phyloP scores from a whole-genome alignment of 2,329 filamentous ascomycete genomes.

The Alternaria hordeiaustralica region DNA sequence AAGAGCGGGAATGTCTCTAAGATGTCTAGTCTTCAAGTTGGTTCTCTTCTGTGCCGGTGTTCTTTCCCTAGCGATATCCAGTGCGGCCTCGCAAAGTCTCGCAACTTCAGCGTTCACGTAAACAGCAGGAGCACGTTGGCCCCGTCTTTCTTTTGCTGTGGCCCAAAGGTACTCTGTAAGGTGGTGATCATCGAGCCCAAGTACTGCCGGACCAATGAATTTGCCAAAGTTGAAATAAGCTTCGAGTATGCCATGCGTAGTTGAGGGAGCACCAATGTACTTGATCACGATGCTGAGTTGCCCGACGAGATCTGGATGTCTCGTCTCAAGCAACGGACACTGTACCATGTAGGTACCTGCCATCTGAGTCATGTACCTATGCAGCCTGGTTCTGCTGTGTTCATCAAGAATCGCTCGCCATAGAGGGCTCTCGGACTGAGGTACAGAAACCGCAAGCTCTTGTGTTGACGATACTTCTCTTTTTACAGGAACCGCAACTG shows the following conservation, averaged over 20 bases:
- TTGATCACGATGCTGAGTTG: not conserved
- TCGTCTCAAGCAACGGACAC: not conserved
- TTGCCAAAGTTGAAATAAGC: not conserved
- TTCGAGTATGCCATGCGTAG: not conserved
- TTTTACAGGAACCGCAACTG: too few relatives aligned
- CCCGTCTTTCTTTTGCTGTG: not conserved
- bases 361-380: not conserved
- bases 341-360: not conserved
- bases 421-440: too few relatives aligned
- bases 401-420: too few relatives aligned
- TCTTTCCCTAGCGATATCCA: not conserved
- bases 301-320: not conserved
- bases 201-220: not conserved
- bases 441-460: too few relatives aligned
- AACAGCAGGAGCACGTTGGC: fast-evolving
- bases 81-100: not conserved
- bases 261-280: not conserved
- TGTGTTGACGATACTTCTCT: too few relatives aligned
- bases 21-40: not conserved
- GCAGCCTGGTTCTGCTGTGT: too few relatives aligned
- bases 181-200: not conserved
- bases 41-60: fast-evolving
- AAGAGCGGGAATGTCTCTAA: not conserved
- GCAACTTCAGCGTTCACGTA: not conserved
- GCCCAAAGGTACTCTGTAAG: not conserved